Conservation (phyloP, 768 basidiomycete species). For the Tulasnella sp. region DNA sequence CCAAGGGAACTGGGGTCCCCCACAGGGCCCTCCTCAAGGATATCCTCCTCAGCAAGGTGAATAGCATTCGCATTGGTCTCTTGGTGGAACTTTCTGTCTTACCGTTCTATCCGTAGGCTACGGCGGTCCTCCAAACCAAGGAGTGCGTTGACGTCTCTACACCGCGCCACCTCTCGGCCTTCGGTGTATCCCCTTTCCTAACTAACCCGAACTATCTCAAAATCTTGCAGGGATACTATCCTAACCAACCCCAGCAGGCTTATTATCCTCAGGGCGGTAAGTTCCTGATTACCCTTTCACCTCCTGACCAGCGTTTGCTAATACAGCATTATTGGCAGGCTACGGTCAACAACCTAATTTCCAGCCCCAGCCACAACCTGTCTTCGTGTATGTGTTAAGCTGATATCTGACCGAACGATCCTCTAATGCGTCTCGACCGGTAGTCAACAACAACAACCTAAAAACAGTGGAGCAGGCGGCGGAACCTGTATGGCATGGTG, state of each 20-base stretch:
- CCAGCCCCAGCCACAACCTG: slow-evolving; percentile 8
- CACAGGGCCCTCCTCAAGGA: not conserved
- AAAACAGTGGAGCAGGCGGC: not conserved
- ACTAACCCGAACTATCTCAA: too few relatives aligned
- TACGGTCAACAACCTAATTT: not conserved
- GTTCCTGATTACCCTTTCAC: not conserved
- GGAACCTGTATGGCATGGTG: slow-evolving; percentile 8
- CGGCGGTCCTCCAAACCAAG: slow-evolving; percentile 9
- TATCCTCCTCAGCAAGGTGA: slow-evolving; percentile 3
- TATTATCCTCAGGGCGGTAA: slow-evolving; percentile 1
- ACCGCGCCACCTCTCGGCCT: not conserved
- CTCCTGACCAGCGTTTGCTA: not conserved
- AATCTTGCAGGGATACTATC: slow-evolving; percentile 9
- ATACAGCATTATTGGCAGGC: not conserved
- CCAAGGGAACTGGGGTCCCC: not conserved
- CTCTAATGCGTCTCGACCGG: not conserved
- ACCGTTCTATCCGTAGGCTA: not conserved
- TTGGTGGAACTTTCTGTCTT: not conserved
- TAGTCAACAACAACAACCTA: slow-evolving; percentile 1
- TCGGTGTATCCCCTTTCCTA: not conserved
- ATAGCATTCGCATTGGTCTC: not conserved
- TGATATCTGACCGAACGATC: not conserved
- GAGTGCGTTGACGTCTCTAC: not conserved
- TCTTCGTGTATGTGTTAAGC: slow-evolving; percentile 7
- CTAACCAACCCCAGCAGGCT: slow-evolving; percentile 12